These are phyloP conservation scores for Hippophae rhamnoides DNA, from an alignment of 306 rosid species.

Conservation along the genomic window DNA sequence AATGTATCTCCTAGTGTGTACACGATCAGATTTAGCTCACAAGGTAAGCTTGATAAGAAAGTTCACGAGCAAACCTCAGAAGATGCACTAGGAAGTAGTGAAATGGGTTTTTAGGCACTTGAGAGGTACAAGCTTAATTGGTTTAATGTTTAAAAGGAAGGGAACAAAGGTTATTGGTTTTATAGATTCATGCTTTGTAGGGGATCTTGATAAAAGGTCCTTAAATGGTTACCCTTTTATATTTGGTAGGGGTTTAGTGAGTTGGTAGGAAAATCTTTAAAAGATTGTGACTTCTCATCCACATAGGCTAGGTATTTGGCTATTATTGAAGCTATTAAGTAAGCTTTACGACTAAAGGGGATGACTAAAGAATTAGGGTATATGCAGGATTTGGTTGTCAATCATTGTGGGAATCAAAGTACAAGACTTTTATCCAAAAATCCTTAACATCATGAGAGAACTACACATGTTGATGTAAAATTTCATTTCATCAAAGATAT, in stretches of 20 bases:
- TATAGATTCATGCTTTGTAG: background rate
- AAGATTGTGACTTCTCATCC: background rate
- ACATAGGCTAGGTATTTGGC: background rate
- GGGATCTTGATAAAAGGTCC: background rate
- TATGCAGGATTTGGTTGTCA: background rate
- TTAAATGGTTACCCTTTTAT: background rate
- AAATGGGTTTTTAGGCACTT: background rate
- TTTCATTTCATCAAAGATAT: background rate
- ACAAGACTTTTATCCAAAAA: too few relatives aligned
- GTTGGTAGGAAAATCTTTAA: background rate
- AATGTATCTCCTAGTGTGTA: background rate
- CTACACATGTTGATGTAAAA: background rate
- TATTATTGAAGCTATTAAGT: background rate
- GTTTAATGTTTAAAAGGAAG: too few relatives aligned
- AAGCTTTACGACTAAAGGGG: background rate
- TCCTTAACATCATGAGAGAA: background rate
- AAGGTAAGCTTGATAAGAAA: background rate
- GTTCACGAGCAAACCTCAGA: background rate
- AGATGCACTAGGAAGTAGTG: background rate
- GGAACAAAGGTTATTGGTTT: background rate
- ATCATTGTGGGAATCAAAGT: background rate
- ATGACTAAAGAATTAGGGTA: too few relatives aligned
- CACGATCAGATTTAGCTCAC: background rate
- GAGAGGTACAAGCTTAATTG: background rate
- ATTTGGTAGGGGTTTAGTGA: background rate